phyloP scores from a whole-genome alignment of 805 yeast species.

The Candida vartiovaarae region DNA sequence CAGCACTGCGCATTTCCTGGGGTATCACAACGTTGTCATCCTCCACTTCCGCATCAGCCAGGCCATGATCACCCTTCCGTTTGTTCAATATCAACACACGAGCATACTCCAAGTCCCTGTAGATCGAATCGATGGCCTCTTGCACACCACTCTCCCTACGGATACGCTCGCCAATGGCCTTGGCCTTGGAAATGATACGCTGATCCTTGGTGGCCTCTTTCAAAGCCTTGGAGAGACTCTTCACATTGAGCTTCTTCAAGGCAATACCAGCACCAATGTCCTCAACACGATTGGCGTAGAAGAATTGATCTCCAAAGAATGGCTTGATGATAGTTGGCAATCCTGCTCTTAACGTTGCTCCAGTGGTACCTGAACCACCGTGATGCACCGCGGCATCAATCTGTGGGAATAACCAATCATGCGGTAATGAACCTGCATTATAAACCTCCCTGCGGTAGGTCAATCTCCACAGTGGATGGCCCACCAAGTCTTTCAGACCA shows the following conservation, averaged over 20 bases:
- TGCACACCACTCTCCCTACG: conserved; percentile 73
- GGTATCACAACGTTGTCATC: too few species aligned
- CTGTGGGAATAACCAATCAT: conserved; percentile 88
- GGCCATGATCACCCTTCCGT: conserved; percentile 16
- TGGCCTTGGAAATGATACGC: conserved; percentile 63
- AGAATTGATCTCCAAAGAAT: conserved; percentile 93
- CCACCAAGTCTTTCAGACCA: conserved; percentile 75
- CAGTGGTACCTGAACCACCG: conserved; percentile 96
- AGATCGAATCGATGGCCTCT: conserved; percentile 71
- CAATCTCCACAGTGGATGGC: conserved; percentile 29
- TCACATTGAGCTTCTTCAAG: conserved; percentile 58
- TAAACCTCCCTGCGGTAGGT: conserved; percentile 61
- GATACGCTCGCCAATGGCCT: conserved; percentile 53
- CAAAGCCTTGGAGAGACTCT: conserved; percentile 60
- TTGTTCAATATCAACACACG: conserved; percentile 45
- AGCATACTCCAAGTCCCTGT: conserved; percentile 74
- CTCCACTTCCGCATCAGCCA: neutral
- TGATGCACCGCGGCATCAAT: conserved; percentile 95
- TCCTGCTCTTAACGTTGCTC: conserved; percentile 82
- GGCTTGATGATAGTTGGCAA: conserved; percentile 89
- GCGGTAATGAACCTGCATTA: conserved; percentile 72
- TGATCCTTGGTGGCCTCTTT: conserved; percentile 59
- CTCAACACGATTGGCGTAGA: conserved; percentile 81
- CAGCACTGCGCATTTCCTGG: too few species aligned
- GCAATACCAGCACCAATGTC: conserved; percentile 82